Percentiles rank a stretch among this genome's conserved stretches.
Conservation (phyloP, 2,329 filamentous ascomycete species). For the Tolypocladium album region DNA sequence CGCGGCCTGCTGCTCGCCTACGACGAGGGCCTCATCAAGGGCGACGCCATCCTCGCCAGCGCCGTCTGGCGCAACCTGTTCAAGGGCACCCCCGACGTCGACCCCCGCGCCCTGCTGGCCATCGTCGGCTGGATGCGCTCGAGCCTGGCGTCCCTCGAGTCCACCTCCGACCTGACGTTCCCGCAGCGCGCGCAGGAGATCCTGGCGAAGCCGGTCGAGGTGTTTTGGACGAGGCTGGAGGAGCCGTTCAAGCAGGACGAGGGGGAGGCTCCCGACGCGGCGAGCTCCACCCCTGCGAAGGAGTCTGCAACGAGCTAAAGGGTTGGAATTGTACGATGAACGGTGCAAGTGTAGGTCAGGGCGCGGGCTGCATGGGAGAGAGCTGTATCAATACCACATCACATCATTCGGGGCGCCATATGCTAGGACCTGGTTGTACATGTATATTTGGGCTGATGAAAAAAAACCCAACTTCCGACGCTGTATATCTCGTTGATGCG, state of each 20-base stretch:
- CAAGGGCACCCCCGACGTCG: slow-evolving; percentile 51
- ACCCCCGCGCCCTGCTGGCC: slow-evolving; percentile 38
- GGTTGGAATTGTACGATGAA: background rate
- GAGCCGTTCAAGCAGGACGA: slow-evolving; percentile 25
- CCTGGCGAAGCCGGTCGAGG: slow-evolving; percentile 22
- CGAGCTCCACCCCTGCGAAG: background rate
- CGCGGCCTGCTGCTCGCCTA: slow-evolving; percentile 75
- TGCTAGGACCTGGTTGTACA: background rate
- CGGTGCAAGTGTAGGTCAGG: background rate
- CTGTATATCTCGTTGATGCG: background rate
- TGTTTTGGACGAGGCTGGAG: slow-evolving; percentile 34
- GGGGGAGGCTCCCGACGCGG: slow-evolving; percentile 7
- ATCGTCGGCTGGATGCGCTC: slow-evolving; percentile 47
- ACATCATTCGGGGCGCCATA: background rate
- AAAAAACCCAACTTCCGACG: background rate
- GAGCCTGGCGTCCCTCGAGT: slow-evolving; percentile 36
- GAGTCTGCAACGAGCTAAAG: background rate
- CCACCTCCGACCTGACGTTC: slow-evolving; percentile 33
- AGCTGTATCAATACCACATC: background rate
- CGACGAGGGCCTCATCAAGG: slow-evolving; percentile 68
- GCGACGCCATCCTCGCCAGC: slow-evolving; percentile 65
- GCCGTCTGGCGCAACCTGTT: slow-evolving; percentile 93
- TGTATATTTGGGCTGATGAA: background rate
- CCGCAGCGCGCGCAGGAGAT: slow-evolving; percentile 19
- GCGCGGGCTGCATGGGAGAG: background rate